phyloP scores from a whole-genome alignment of 1,284 basidiomycete species.

The Phellinidium pouzarii region DNA sequence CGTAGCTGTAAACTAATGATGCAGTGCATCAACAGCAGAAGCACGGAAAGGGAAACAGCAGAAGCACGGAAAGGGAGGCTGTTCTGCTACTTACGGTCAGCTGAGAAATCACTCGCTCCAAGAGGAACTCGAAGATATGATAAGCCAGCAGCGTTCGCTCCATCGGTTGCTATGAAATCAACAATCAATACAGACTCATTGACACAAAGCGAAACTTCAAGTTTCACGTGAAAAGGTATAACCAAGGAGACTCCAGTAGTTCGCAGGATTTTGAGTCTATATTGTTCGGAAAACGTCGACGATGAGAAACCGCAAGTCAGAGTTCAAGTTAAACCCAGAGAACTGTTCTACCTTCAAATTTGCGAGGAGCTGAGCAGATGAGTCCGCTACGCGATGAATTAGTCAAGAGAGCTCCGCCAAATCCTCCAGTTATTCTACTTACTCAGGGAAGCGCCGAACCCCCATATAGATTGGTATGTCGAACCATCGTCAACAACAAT shows the following conservation, averaged over 20 bases:
- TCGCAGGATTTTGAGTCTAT: conserved; percentile 35
- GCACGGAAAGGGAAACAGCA: conserved; percentile 1
- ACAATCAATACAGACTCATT: background rate
- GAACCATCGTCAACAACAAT: conserved; percentile 39
- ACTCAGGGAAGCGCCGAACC: conserved; percentile 48
- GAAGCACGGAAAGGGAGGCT: no score
- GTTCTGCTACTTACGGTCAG: conserved; percentile 29
- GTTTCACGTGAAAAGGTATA: conserved; percentile 38
- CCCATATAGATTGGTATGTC: conserved; percentile 40
- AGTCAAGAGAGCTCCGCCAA: background rate
- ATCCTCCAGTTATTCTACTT: conserved; percentile 17
- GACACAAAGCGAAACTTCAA: background rate
- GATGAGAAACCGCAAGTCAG: no score
- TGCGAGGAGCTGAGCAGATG: conserved; percentile 40
- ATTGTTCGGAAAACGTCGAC: background rate
- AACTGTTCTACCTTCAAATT: conserved; percentile 39
- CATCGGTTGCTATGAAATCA: conserved; percentile 35
- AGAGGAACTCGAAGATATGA: conserved; percentile 45
- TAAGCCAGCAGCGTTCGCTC: conserved; percentile 42
- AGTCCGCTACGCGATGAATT: conserved; percentile 37
- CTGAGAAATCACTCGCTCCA: conserved; percentile 51
- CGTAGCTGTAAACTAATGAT: conserved; percentile 40
- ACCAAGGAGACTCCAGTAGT: conserved; percentile 40
- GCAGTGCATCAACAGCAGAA: background rate
- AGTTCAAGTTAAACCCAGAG: no score